Evolutionary conservation across 495 filamentous ascomycete species (phyloP).

Genomic region (Penicillium manginii): DNA sequence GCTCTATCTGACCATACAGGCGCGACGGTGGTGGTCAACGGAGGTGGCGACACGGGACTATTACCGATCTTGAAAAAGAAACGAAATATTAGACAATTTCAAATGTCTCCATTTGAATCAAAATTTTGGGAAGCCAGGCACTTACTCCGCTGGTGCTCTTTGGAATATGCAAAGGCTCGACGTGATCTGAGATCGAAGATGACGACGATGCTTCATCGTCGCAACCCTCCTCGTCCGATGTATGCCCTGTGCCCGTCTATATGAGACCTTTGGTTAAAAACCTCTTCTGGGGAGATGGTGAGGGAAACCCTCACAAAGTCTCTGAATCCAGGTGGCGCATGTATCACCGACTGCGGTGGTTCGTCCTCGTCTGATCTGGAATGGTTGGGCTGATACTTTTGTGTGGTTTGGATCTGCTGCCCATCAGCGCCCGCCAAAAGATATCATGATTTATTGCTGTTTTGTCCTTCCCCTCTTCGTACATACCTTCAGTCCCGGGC

Average conservation of each 20-base stretch:
- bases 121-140: background rate
- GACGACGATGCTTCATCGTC: slow-evolving; percentile 18
- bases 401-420: slow-evolving; percentile 64
- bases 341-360: slow-evolving; percentile 79
- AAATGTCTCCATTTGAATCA: background rate
- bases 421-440: slow-evolving; percentile 22
- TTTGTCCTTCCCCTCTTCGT: background rate
- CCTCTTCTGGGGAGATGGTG: too few relatives aligned
- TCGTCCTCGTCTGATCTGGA: slow-evolving; percentile 68
- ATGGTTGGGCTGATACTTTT: slow-evolving; percentile 53
- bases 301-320: slow-evolving; percentile 64
- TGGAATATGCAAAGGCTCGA: background rate
- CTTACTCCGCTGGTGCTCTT: slow-evolving; percentile 22
- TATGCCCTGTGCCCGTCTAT: background rate
- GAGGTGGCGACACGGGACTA: slow-evolving; percentile 62
- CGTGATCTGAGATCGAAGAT: slow-evolving; percentile 3
- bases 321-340: slow-evolving; percentile 78
- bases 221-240: slow-evolving; percentile 7
- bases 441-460: background rate
- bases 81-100: background rate
- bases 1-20: slow-evolving; percentile 67
- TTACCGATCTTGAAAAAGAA: slow-evolving; percentile 25
- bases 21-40: slow-evolving; percentile 69
- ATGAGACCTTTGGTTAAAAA: background rate
- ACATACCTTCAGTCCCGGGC: slow-evolving; percentile 42